Evolutionary conservation across 208 protist genomes (phyloP).

Genomic region (Phytomonas sp.): DNA sequence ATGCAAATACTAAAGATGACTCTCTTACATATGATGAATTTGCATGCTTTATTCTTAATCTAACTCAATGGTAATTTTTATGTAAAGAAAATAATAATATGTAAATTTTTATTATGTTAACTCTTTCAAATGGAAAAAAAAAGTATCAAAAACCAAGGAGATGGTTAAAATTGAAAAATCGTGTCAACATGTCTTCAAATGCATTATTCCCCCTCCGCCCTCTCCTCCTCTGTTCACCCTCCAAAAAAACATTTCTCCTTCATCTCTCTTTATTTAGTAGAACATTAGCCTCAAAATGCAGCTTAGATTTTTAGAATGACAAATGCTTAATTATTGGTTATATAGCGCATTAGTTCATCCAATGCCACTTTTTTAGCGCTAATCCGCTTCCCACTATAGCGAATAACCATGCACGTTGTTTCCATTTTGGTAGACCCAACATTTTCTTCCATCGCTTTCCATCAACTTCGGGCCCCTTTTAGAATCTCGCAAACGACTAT

Average conservation of each 20-base stretch:
- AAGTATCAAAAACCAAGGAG: neutral
- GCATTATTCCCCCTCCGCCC: neutral
- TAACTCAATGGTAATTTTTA: constrained; percentile 71
- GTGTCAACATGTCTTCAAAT: neutral
- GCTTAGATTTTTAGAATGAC: neutral
- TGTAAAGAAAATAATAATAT: constrained; percentile 13
- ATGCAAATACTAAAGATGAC: constrained; percentile 59
- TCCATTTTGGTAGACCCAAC: neutral
- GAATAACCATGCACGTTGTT: neutral
- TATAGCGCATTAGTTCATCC: neutral
- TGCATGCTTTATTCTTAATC: constrained; percentile 77
- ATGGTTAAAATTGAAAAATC: neutral
- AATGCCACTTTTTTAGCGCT: neutral
- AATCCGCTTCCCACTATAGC: neutral
- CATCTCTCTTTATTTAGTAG: neutral
- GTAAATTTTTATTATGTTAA: constrained; percentile 6
- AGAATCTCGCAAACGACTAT: neutral
- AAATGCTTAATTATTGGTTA: neutral
- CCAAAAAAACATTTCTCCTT: neutral
- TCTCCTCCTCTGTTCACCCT: neutral
- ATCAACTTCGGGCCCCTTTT: neutral
- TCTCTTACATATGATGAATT: constrained; percentile 87
- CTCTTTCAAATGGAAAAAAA: neutral
- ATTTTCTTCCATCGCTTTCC: neutral
- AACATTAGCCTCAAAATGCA: neutral